These are phyloP conservation scores for Hawksworthiomyces lignivorus DNA, from an alignment of 2,329 filamentous ascomycete genomes.

Conservation along the genomic window DNA sequence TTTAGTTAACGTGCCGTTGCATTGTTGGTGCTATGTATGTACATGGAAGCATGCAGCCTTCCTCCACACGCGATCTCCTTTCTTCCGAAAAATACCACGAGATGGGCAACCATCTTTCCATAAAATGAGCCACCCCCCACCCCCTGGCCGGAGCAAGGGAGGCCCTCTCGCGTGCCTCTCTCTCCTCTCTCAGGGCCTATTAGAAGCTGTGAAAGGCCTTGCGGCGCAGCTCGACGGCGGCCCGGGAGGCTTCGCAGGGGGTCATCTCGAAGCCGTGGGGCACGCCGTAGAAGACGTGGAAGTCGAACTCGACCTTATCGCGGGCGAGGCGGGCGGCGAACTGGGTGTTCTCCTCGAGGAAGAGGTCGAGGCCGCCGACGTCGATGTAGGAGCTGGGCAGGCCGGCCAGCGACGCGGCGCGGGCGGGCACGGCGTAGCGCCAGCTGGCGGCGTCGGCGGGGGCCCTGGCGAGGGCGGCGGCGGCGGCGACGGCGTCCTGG, in stretches of 20 bases:
- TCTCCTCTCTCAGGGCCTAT: too few species aligned
- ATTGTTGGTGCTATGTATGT: too few species aligned
- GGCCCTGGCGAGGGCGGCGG: conserved; percentile 8
- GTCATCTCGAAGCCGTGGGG: conserved; percentile 29
- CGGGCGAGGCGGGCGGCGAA: conserved; percentile 25
- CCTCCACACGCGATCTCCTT: too few species aligned
- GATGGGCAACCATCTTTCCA: too few species aligned
- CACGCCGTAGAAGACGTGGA: conserved; percentile 33
- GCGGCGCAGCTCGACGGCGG: conserved; percentile 16
- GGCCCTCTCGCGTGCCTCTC: too few species aligned
- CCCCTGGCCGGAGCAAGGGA: too few species aligned
- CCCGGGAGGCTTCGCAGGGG: conserved; percentile 14
- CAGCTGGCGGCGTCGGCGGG: conserved; percentile 7
- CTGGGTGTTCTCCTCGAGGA: conserved; percentile 25
- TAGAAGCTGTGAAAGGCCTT: conserved; percentile 11
- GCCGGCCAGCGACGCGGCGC: conserved; percentile 17
- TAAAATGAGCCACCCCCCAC: too few species aligned
- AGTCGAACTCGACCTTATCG: conserved; percentile 28
- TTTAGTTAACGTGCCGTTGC: too few species aligned
- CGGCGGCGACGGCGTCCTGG: conserved; percentile 1
- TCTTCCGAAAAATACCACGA: too few species aligned
- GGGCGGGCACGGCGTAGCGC: conserved; percentile 19
- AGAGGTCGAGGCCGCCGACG: conserved; percentile 30
- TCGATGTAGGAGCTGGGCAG: conserved; percentile 32
- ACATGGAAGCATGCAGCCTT: too few species aligned